Evolutionary conservation across 2,329 filamentous ascomycete species (phyloP).

Genomic region (Venturiaceae sp.): DNA sequence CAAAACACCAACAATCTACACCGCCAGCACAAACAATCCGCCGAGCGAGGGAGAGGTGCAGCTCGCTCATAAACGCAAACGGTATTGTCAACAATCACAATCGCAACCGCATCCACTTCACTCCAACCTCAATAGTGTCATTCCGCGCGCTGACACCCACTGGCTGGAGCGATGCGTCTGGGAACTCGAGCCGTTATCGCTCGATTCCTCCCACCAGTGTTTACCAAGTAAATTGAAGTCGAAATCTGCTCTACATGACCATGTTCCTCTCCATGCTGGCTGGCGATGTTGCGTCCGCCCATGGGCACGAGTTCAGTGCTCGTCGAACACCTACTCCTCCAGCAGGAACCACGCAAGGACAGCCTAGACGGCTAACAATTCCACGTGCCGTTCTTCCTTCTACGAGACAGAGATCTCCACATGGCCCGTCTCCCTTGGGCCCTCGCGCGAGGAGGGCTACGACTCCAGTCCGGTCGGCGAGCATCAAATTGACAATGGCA

Average conservation of each 20-base stretch:
- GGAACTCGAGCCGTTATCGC: not conserved
- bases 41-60: no score
- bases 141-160: no score
- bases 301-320: conserved; percentile 23
- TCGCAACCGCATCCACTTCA: no score
- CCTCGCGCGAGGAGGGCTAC: conserved; percentile 6
- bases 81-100: no score
- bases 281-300: conserved; percentile 22
- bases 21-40: no score
- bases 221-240: not conserved
- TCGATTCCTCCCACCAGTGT: not conserved
- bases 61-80: no score
- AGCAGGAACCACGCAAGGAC: conserved; percentile 9
- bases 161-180: not conserved
- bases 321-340: conserved; percentile 16
- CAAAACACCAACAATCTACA: no score
- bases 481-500: conserved; percentile 5
- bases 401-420: conserved; percentile 16
- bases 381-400: conserved; percentile 24
- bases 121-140: no score
- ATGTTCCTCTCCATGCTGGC: conserved; percentile 30
- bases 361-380: conserved; percentile 16
- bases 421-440: conserved; percentile 12
- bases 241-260: not conserved
- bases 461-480: conserved; percentile 3